These are phyloP conservation scores for Sordariomycetes sp. DNA, from an alignment of 2,329 filamentous ascomycete genomes.

Conservation along the genomic window DNA sequence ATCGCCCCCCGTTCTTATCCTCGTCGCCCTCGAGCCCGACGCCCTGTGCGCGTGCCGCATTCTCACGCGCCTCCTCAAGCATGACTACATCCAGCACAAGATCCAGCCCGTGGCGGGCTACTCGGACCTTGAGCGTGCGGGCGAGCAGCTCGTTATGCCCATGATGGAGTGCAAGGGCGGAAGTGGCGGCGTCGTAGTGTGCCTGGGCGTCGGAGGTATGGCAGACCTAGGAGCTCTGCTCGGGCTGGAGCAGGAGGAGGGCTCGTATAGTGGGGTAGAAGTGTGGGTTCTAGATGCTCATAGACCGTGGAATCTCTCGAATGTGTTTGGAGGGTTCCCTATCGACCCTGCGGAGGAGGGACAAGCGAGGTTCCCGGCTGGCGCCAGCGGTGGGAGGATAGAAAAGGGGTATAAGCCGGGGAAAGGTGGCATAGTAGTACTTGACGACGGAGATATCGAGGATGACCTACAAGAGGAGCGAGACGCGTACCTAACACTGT, in stretches of 20 bases:
- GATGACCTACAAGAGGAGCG: conserved; percentile 65
- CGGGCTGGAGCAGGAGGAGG: conserved; percentile 59
- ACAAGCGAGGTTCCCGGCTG: conserved; percentile 43
- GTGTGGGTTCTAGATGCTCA: conserved; percentile 91
- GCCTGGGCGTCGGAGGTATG: conserved; percentile 84
- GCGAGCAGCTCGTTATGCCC: conserved; percentile 66
- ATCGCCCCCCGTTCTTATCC: conserved; percentile 80
- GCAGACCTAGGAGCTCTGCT: conserved; percentile 76
- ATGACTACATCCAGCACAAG: conserved; percentile 96
- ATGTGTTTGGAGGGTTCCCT: conserved; percentile 74
- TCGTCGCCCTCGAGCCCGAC: conserved; percentile 90
- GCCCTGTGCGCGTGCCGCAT: conserved; percentile 93
- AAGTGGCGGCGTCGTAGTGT: conserved; percentile 79
- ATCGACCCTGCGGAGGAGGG: conserved; percentile 39
- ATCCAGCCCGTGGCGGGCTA: conserved; percentile 93
- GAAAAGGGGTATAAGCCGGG: conserved; percentile 63
- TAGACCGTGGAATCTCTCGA: conserved; percentile 87
- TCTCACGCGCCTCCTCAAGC: conserved; percentile 82
- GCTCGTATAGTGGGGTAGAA: conserved; percentile 71
- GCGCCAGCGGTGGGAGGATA: conserved; percentile 65
- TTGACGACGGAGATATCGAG: conserved; percentile 92
- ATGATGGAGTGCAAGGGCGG: conserved; percentile 83
- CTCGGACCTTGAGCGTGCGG: conserved; percentile 73
- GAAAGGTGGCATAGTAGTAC: conserved; percentile 82
- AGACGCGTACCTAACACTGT: conserved; percentile 73